A percentile compares a stretch with the other conserved stretches of the same genome.
These are phyloP conservation scores for Trichoderma sp. DNA, from an alignment of 2,329 filamentous ascomycete species.

Conservation along the genomic window DNA sequence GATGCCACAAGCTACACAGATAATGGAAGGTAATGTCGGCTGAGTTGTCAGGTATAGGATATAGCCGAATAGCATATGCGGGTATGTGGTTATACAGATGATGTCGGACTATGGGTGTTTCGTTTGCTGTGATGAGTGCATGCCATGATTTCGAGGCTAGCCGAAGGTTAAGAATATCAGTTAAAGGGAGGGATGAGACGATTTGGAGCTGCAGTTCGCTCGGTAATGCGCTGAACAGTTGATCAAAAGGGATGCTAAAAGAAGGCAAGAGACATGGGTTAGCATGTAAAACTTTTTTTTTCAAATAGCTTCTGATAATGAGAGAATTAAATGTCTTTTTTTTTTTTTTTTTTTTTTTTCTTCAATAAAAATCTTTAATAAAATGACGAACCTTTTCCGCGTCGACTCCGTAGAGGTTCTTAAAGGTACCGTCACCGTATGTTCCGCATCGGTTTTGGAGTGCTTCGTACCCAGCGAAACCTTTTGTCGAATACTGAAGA, in stretches of 20 bases:
- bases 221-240: constrained; percentile 56
- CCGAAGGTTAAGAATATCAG: constrained; percentile 58
- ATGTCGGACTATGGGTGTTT: constrained; percentile 58
- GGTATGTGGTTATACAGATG: constrained; percentile 59
- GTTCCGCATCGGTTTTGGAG: constrained; percentile 31
- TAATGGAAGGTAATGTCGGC: constrained; percentile 55
- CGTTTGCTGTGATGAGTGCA: constrained; percentile 56
- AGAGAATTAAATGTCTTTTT: background rate
- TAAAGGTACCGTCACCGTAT: constrained; percentile 15
- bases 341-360: too few species aligned
- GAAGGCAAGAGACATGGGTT: constrained; percentile 16
- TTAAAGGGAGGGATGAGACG: constrained; percentile 56
- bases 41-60: constrained; percentile 48
- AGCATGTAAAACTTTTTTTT: constrained; percentile 15
- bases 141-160: constrained; percentile 58
- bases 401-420: constrained; percentile 29
- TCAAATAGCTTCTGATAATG: background rate
- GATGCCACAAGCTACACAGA: constrained; percentile 63
- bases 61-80: constrained; percentile 57
- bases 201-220: constrained; percentile 63
- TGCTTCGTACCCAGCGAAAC: constrained; percentile 32
- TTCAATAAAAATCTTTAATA: too few species aligned
- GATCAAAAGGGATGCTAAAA: constrained; percentile 47
- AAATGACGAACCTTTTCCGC: constrained; percentile 32
- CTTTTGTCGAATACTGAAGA: constrained; percentile 42